These are phyloP conservation scores for Metschnikowia orientalis DNA, from an alignment of 805 yeast genomes.

Conservation along the genomic window DNA sequence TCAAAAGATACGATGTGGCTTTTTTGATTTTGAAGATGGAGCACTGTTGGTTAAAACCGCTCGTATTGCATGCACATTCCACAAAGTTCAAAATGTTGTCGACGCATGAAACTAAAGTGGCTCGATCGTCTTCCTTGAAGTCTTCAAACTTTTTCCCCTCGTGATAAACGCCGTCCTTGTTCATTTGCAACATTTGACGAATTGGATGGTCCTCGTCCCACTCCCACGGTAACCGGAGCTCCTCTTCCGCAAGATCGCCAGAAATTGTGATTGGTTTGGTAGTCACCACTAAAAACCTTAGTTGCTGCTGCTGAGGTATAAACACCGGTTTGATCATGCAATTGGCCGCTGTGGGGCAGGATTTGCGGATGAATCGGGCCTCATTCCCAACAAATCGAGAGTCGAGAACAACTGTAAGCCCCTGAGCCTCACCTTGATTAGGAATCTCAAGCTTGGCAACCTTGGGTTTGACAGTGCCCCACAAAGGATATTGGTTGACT, in stretches of 20 bases:
- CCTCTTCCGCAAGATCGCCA: slow-evolving; percentile 41
- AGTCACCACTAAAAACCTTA: slow-evolving; percentile 56
- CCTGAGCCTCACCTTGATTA: background rate
- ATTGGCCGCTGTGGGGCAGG: slow-evolving; percentile 64
- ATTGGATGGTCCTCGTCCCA: slow-evolving; percentile 85
- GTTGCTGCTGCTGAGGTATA: slow-evolving; percentile 34
- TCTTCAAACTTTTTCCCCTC: slow-evolving; percentile 49
- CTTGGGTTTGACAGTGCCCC: slow-evolving; percentile 59
- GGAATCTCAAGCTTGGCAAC: slow-evolving; percentile 34
- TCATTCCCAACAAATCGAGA: slow-evolving; percentile 76
- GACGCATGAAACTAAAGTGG: slow-evolving; percentile 53
- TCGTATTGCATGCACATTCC: slow-evolving; percentile 59
- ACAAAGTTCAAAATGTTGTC: slow-evolving; percentile 58
- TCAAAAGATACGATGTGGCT: slow-evolving; percentile 53
- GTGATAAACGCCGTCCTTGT: slow-evolving; percentile 14
- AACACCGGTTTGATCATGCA: slow-evolving; percentile 54
- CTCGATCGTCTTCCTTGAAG: slow-evolving; percentile 49
- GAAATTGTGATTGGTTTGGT: slow-evolving; percentile 44
- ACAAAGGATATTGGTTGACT: slow-evolving; percentile 69
- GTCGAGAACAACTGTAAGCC: slow-evolving; percentile 66
- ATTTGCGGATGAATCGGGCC: slow-evolving; percentile 67
- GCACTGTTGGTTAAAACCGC: slow-evolving; percentile 43
- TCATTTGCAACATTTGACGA: slow-evolving; percentile 39
- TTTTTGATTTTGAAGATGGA: slow-evolving; percentile 56
- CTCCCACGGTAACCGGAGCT: slow-evolving; percentile 78